These are phyloP conservation scores for Huntiella moniliformis DNA, from an alignment of 2,329 filamentous ascomycete genomes.

Conservation along the genomic window DNA sequence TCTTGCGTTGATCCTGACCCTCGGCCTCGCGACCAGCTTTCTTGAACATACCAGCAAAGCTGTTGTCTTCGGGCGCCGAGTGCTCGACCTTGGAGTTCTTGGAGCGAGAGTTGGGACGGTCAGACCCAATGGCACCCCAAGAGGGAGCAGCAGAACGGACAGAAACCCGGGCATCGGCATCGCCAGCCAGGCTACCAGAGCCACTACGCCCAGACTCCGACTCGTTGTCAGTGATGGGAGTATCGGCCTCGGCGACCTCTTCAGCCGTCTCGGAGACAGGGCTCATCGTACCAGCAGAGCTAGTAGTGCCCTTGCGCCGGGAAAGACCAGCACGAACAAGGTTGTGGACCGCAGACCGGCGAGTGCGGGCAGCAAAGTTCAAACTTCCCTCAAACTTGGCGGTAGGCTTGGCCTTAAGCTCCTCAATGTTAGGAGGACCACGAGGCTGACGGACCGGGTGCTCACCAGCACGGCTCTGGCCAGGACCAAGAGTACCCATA, in stretches of 20 bases:
- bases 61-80: constrained; percentile 29
- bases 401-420: constrained; percentile 75
- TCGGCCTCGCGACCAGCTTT: constrained; percentile 34
- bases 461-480: constrained; percentile 81
- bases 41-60: constrained; percentile 49
- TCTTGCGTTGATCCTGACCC: constrained; percentile 51
- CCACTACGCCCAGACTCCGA: constrained; percentile 53
- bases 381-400: constrained; percentile 89
- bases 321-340: constrained; percentile 78
- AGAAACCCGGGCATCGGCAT: constrained; percentile 48
- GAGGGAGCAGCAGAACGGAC: constrained; percentile 51
- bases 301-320: constrained; percentile 58
- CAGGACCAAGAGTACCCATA: constrained; percentile 78
- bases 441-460: constrained; percentile 86
- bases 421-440: constrained; percentile 78
- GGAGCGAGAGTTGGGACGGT: constrained; percentile 49
- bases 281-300: constrained; percentile 60
- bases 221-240: constrained; percentile 53
- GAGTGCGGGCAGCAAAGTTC: constrained; percentile 88
- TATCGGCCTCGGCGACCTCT: constrained; percentile 32
- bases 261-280: constrained; percentile 69
- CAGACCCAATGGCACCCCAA: constrained; percentile 68
- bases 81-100: constrained; percentile 39
- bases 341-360: constrained; percentile 79
- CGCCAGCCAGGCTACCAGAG: constrained; percentile 65